Evolutionary conservation across 805 yeast species (phyloP), one percentile per base, ranked within the genome.

Genomic region (Zygotorulaspora sp.): DNA sequence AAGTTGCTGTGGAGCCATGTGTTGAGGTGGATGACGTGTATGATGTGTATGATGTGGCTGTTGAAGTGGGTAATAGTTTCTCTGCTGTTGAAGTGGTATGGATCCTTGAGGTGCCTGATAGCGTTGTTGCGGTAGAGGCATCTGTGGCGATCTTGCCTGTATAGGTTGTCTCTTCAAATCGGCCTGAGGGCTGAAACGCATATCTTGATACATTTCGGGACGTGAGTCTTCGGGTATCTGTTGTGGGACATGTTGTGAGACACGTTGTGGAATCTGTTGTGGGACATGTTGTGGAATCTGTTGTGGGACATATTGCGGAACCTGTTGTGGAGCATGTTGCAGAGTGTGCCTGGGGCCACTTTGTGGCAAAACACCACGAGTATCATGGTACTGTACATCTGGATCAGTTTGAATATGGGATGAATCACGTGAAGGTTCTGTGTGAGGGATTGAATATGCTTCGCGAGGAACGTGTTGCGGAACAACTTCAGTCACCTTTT

Each of bases 111-210:
- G 23, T 7, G 23, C 23, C 23, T 21, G 23, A 10, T 21, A 21
- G 23, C 10, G 23, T 21, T 20, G 38, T 23, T 32, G 43, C 11
- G 26, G 41, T n/a, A 38, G 41, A 10, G 20, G 36, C 27, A 21
- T 32, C 30, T 40, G 55, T 13, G 43, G 50, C 15, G 36, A 30
- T 9, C 31, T 27, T 14, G 14, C 17, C 24, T 30, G 33, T 14
- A 21, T 17, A 21, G 22, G 19, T 12, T 21, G 23, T 21, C 23
- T 21, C 10, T 21, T 21, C 10, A 21, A 7, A 8, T 21, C 23
- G 9, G 23, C 10, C 7, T 7, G 23, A 21, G 12, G 25, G 25
- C 4, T 17, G 30, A 14, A 15, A 35, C 5, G 14, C 31, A 3
- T 20, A 32, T 16, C 23, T 10, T 21, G 23, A 21, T 21, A 21